Percentiles rank a stretch among this genome's conserved stretches.
These are phyloP conservation scores for Allodekkera sacchari DNA, from an alignment of 805 yeast genomes.

Conservation along the genomic window DNA sequence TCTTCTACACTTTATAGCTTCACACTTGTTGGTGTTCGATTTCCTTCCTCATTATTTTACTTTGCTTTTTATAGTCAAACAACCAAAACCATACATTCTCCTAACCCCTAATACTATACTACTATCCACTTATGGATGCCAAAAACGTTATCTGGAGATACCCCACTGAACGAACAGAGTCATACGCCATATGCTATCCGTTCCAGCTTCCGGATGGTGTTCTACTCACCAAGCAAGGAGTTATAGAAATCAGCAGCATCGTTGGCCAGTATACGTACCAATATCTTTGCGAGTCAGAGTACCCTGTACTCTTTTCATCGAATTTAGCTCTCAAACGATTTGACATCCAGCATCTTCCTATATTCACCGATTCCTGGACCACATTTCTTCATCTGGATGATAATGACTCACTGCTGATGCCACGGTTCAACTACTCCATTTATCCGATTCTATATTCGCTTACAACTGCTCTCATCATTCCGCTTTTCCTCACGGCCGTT, in stretches of 20 bases:
- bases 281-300: constrained; percentile 12
- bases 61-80: no score
- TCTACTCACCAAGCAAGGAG: constrained; percentile 9
- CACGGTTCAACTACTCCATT: constrained; percentile 40
- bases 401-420: constrained; percentile 24
- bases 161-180: constrained; percentile 12
- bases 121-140: no score
- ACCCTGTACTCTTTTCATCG: constrained; percentile 16
- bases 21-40: no score
- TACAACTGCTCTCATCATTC: constrained; percentile 56
- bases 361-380: constrained; percentile 41
- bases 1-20: no score
- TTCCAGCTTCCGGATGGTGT: constrained; percentile 26
- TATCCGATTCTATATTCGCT: constrained; percentile 56
- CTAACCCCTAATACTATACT: no score
- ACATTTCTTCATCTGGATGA: constrained; percentile 27
- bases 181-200: constrained; percentile 25
- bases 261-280: constrained; percentile 3
- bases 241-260: constrained; percentile 1
- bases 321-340: constrained; percentile 9
- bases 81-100: no score
- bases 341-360: constrained; percentile 30
- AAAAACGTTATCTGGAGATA: constrained; percentile 26
- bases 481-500: constrained; percentile 53
- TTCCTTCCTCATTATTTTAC: no score